Conservation (phyloP, 1,284 basidiomycete species). For the Leccinum subspadiceum region DNA sequence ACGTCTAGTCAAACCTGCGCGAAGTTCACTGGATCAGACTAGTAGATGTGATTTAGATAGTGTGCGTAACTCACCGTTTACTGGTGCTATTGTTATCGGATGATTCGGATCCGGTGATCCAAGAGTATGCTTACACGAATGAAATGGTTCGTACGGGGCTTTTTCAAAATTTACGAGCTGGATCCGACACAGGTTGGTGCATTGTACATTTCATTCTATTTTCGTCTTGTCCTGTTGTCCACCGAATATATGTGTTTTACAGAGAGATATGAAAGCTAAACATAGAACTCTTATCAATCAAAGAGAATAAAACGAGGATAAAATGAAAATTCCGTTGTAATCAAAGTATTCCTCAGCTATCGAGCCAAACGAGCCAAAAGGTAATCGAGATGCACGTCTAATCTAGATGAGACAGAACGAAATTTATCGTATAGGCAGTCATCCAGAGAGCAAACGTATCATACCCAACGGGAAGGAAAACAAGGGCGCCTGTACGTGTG, state of each 20-base stretch:
- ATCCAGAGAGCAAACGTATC: slow-evolving; percentile 11
- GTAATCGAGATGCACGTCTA: slow-evolving; percentile 7
- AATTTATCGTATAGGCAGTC: slow-evolving; percentile 11
- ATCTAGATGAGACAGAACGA: slow-evolving; percentile 6
- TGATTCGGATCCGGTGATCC: too few species aligned
- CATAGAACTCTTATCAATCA: not conserved
- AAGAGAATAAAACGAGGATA: not conserved
- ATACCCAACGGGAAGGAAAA: not conserved
- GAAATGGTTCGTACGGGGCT: too few species aligned
- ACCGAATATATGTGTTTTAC: not conserved
- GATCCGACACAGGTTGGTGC: not conserved
- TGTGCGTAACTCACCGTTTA: not conserved
- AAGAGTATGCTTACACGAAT: too few species aligned
- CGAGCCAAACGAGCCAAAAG: not conserved
- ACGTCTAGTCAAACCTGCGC: not conserved
- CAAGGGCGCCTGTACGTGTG: not conserved
- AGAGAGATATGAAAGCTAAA: not conserved
- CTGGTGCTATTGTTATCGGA: too few species aligned
- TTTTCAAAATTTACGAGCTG: not conserved
- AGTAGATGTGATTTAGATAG: not conserved
- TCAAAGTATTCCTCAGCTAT: not conserved
- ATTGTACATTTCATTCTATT: not conserved
- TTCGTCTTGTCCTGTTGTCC: not conserved
- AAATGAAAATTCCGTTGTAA: not conserved
- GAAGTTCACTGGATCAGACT: not conserved